Evolutionary conservation across 257 asterid genomes (phyloP), one percentile per base, ranked within the genome.

Genomic region (Fraxinus anomala): DNA sequence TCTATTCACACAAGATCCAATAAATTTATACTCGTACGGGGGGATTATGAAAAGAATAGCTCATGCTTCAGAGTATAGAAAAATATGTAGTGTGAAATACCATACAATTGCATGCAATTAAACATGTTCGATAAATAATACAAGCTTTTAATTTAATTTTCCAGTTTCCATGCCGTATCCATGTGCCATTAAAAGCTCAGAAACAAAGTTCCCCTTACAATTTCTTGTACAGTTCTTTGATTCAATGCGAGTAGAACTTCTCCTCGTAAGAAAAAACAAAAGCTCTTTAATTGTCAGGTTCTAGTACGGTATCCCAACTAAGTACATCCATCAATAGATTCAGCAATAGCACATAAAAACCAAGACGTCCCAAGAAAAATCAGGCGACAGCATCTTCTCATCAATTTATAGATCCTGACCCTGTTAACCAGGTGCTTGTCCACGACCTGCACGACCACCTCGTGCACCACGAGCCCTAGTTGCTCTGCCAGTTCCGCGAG

Each of bases 381-480:
- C 26, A 10, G 68, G 31, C 0, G n/a, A 23, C 13, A 24, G 67
- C 68, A n/a, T n/a, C 24, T 7, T 21, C 30, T n/a, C 10, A 17
- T 54, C 65, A 17, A n/a, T 61, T 61, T 59, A 19, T 59, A 61
- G 36, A 63, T 23, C 39, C 80, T 26, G 26, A 7, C 54, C 79
- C 76, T 77, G 78, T 78, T 87, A 82, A 49, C 92, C 86, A 79
- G 93, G 84, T 42, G 88, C 39, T 28, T 69, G 93, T 19, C 92
- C 91, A 14, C 89, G 92, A 6, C 80, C 80, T 47, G 86, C 54
- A 2, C 94, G 92, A 34, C 90, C 91, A 63, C 94, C 89, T 6
- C 97, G 90, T 0, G 80, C 84, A 77, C 77, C 91, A 66, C 97
- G 94, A 13, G 90, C 94, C n/a, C 94, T 89, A 51, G 76, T 70